phyloP scores from a whole-genome alignment of 1,139 yeast genomes.

The Candida dubliniensis region DNA sequence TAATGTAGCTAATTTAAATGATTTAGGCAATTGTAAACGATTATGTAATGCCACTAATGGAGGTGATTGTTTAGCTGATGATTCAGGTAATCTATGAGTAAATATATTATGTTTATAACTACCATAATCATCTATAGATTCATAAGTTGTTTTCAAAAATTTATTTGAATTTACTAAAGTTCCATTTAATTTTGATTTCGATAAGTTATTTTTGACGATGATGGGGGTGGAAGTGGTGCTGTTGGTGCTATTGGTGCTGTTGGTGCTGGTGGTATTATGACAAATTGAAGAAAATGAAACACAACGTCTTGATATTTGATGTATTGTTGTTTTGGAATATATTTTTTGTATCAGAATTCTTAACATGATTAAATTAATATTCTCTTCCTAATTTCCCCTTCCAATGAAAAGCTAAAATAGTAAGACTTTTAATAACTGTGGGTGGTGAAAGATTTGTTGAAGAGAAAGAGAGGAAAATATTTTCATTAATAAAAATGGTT shows the following conservation, averaged over 20 bases:
- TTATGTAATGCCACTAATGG: slow-evolving; percentile 77
- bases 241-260: not conserved
- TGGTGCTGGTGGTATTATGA: not conserved
- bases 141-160: slow-evolving; percentile 32
- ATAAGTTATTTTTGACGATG: not conserved
- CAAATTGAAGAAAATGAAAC: not conserved
- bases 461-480: too few species aligned
- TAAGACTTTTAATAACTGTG: too few species aligned
- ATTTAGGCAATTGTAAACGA: slow-evolving; percentile 61
- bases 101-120: slow-evolving; percentile 43
- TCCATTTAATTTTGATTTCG: not conserved
- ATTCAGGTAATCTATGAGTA: slow-evolving; percentile 51
- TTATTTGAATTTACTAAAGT: not conserved
- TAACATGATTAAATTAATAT: slow-evolving; percentile 1
- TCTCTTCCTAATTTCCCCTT: too few species aligned
- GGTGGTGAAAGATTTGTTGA: too few species aligned
- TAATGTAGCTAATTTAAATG: slow-evolving; percentile 62
- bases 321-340: slow-evolving; percentile 1
- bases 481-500: too few species aligned
- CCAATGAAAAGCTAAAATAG: too few species aligned
- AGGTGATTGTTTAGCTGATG: slow-evolving; percentile 57
- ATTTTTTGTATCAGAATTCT: slow-evolving; percentile 5
- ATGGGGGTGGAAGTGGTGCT: not conserved
- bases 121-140: slow-evolving; percentile 37
- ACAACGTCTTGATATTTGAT: not conserved